phyloP scores from a whole-genome alignment of 2,329 filamentous ascomycete genomes.

The Didymosphaeria variabile region DNA sequence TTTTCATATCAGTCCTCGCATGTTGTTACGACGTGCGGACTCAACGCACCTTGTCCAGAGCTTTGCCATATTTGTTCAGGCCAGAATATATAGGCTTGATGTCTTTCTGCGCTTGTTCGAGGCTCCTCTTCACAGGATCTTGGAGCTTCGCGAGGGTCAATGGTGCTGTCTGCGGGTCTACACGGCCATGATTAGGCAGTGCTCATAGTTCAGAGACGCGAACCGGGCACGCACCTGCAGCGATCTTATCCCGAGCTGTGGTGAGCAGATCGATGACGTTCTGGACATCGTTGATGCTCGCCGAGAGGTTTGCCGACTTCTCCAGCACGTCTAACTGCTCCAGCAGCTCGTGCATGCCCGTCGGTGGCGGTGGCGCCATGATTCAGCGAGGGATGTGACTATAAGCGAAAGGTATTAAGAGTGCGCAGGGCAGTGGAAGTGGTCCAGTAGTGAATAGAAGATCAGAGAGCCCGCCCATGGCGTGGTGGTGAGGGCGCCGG shows the following conservation, averaged over 20 bases:
- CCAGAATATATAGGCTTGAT: conserved; percentile 84
- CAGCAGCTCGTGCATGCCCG: conserved; percentile 70
- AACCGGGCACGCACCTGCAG: conserved; percentile 59
- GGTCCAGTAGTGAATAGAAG: conserved; percentile 4
- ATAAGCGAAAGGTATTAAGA: conserved; percentile 15
- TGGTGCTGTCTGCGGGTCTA: conserved; percentile 74
- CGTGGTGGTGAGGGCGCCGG: conserved; percentile 24
- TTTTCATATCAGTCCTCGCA: conserved; percentile 18
- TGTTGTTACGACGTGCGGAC: background rate
- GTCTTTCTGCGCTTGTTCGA: conserved; percentile 81
- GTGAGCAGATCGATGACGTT: conserved; percentile 80
- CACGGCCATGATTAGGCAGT: conserved; percentile 26
- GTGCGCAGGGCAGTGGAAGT: background rate
- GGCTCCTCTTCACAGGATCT: conserved; percentile 80
- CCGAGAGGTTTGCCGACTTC: conserved; percentile 72
- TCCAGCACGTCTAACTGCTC: conserved; percentile 78
- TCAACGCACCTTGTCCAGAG: conserved; percentile 76
- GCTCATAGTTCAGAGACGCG: conserved; percentile 27
- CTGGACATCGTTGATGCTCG: conserved; percentile 82
- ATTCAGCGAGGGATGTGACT: conserved; percentile 13
- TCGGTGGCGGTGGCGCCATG: conserved; percentile 21
- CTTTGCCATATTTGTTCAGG: conserved; percentile 84
- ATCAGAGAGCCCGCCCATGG: conserved; percentile 33
- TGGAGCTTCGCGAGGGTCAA: conserved; percentile 84
- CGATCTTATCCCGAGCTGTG: conserved; percentile 76